A percentile compares a stretch with the other conserved stretches of the same genome.
phyloP scores from a whole-genome alignment of 345 rosid species.

The Populus deltoides region DNA sequence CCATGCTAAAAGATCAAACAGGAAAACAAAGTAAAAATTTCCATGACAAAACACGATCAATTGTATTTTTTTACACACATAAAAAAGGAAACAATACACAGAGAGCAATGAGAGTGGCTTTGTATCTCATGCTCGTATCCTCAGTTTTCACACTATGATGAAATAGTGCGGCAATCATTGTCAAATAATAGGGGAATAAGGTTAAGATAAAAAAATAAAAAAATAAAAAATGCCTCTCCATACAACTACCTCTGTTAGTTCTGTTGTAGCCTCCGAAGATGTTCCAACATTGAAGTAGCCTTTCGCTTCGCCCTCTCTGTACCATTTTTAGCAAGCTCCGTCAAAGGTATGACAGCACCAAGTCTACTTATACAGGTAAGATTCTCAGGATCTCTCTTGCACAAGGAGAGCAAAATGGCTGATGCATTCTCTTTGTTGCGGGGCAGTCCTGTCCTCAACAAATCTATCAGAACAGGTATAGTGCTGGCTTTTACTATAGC shows the following conservation, averaged over 20 bases:
- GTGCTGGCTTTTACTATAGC: conserved; percentile 63
- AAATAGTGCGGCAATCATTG: conserved; percentile 17
- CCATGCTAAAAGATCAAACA: background rate
- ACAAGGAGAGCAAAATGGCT: conserved; percentile 72
- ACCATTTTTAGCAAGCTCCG: conserved; percentile 75
- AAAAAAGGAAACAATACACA: conserved; percentile 28
- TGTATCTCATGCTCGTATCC: conserved; percentile 36
- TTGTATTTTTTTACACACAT: conserved; percentile 33
- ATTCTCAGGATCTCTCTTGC: conserved; percentile 79
- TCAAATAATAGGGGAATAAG: conserved; percentile 31
- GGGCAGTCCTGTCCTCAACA: conserved; percentile 57
- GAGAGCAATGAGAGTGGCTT: conserved; percentile 32
- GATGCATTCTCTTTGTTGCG: conserved; percentile 81
- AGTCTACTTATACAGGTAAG: conserved; percentile 65
- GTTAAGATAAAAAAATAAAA: background rate
- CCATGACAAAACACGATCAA: conserved; percentile 15
- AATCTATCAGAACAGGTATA: conserved; percentile 61
- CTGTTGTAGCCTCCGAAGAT: conserved; percentile 49
- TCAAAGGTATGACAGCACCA: conserved; percentile 76
- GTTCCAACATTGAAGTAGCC: conserved; percentile 76
- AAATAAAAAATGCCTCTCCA: conserved; percentile 12
- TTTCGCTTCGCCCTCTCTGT: conserved; percentile 86
- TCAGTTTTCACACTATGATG: conserved; percentile 17
- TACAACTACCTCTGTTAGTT: conserved; percentile 24
- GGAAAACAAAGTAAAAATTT: conserved; percentile 2